Evolutionary conservation across 805 yeast species (phyloP).

Genomic region (Starmerella vaccinii): DNA sequence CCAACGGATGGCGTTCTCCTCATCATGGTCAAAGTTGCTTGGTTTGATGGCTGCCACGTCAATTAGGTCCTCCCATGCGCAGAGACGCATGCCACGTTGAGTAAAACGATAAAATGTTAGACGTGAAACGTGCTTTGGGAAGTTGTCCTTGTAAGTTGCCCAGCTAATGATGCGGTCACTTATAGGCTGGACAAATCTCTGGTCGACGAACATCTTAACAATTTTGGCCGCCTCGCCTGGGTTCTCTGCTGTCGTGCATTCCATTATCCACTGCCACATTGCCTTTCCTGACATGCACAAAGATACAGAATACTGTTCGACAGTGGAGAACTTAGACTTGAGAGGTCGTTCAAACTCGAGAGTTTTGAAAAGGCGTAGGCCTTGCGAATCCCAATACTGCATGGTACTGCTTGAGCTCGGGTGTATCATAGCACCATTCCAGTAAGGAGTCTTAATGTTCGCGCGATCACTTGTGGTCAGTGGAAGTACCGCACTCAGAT

Average conservation of each 20-base stretch:
- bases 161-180: constrained; percentile 11
- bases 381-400: constrained; percentile 68
- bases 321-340: constrained; percentile 17
- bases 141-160: constrained; percentile 1
- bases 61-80: constrained; percentile 12
- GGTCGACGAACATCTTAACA: constrained; percentile 30
- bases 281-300: constrained; percentile 65
- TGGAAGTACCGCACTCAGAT: too few species aligned
- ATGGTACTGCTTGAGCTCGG: constrained; percentile 76
- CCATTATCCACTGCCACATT: constrained; percentile 77
- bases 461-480: background rate
- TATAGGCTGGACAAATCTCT: constrained; percentile 20
- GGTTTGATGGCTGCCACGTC: background rate
- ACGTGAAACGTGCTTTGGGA: background rate
- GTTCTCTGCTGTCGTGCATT: constrained; percentile 65
- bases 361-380: constrained; percentile 49
- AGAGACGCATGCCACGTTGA: constrained; percentile 13
- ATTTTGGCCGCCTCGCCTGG: constrained; percentile 22
- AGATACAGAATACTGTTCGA: constrained; percentile 25
- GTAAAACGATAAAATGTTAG: constrained; percentile 20
- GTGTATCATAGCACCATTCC: constrained; percentile 69
- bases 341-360: constrained; percentile 29
- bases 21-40: background rate
- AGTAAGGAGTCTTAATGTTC: constrained; percentile 41
- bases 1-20: background rate